These are phyloP conservation scores for Fonsecaea nubica DNA, from an alignment of 2,329 filamentous ascomycete species.

Conservation along the genomic window DNA sequence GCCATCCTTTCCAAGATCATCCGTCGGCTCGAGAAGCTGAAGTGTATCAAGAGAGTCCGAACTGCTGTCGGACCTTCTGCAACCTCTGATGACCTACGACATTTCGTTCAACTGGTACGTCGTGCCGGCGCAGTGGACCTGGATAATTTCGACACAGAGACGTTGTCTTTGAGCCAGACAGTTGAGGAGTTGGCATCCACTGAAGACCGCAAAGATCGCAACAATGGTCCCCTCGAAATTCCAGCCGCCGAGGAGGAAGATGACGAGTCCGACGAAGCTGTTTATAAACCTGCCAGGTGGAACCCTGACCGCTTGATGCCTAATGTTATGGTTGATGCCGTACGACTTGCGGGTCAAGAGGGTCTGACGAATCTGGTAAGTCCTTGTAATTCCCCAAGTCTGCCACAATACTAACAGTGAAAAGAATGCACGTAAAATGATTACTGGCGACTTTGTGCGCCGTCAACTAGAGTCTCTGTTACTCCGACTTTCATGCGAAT, in stretches of 20 bases:
- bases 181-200: conserved; percentile 32
- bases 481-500: conserved; percentile 60
- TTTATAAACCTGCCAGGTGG: conserved; percentile 59
- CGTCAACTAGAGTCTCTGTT: conserved; percentile 62
- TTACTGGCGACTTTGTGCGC: conserved; percentile 60
- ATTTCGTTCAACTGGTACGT: conserved; percentile 53
- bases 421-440: conserved; percentile 43
- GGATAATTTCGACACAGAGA: conserved; percentile 48
- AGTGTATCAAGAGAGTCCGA: conserved; percentile 53
- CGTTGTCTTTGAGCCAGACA: conserved; percentile 23
- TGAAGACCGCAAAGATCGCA: conserved; percentile 18
- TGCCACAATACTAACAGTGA: conserved; percentile 13
- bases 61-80: conserved; percentile 52
- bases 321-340: conserved; percentile 60
- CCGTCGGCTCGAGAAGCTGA: conserved; percentile 54
- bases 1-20: conserved; percentile 51
- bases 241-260: conserved; percentile 31
- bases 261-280: conserved; percentile 29
- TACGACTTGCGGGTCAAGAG: conserved; percentile 53
- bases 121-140: conserved; percentile 50
- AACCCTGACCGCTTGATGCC: conserved; percentile 58
- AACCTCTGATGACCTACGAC: conserved; percentile 46
- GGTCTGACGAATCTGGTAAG: conserved; percentile 58
- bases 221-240: conserved; percentile 30
- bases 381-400: not conserved